Evolutionary conservation across 768 basidiomycete species (phyloP).

Genomic region (Gyrodon lividus): DNA sequence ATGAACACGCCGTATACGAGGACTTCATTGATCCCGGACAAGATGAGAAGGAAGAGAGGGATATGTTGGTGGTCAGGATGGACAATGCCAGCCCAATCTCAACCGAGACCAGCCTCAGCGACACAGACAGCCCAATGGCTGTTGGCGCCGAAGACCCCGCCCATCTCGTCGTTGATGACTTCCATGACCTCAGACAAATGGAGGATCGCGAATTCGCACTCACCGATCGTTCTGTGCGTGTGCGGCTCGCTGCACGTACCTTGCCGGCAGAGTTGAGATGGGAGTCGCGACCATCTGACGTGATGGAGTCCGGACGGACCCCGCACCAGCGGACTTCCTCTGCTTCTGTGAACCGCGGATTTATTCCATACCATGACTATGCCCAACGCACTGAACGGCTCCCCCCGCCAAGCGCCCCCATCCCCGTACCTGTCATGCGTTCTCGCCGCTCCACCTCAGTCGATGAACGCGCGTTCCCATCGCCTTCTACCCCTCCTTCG

Average conservation of each 20-base stretch:
- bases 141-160: conserved; percentile 43
- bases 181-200: conserved; percentile 27
- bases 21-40: conserved; percentile 52
- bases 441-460: conserved; percentile 18
- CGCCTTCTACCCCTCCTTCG: conserved; percentile 34
- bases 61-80: conserved; percentile 30
- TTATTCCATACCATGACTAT: conserved; percentile 1
- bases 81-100: conserved; percentile 35
- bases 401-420: conserved; percentile 29
- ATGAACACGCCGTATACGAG: conserved; percentile 61
- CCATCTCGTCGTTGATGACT: conserved; percentile 38
- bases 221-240: conserved; percentile 17
- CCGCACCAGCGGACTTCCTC: conserved; percentile 7
- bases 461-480: conserved; percentile 19
- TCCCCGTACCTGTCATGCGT: conserved; percentile 26
- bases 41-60: conserved; percentile 29
- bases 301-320: conserved; percentile 1
- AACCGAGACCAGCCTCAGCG: conserved; percentile 45
- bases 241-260: conserved; percentile 23
- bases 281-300: not conserved
- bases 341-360: not conserved
- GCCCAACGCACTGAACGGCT: conserved; percentile 7
- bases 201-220: conserved; percentile 6
- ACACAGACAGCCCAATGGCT: conserved; percentile 50
- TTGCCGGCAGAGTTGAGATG: conserved; percentile 10